Percentiles rank a stretch among this genome's conserved stretches.
phyloP scores from a whole-genome alignment of 2,329 filamentous ascomycete genomes.

The Geosmithia flava region DNA sequence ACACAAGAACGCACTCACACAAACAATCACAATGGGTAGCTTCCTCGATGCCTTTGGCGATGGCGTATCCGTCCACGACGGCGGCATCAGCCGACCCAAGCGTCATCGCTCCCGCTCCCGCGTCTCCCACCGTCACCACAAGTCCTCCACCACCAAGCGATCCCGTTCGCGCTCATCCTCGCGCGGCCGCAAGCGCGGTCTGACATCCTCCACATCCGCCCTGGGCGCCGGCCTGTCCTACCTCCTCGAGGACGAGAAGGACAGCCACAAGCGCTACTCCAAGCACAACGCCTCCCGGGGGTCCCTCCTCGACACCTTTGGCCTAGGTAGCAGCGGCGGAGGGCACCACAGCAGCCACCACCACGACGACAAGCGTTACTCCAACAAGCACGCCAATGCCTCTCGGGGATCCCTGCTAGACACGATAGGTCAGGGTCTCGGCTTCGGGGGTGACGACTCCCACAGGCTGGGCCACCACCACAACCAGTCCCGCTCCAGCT shows the following conservation, averaged over 20 bases:
- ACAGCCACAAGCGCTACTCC: slow-evolving; percentile 16
- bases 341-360: background rate
- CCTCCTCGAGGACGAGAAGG: slow-evolving; percentile 16
- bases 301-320: slow-evolving; percentile 26
- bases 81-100: slow-evolving; percentile 12
- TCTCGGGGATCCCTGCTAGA: too few relatives aligned
- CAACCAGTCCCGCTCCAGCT: slow-evolving; percentile 28
- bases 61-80: slow-evolving; percentile 16
- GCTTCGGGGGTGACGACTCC: background rate
- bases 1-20: background rate
- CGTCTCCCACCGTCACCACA: background rate
- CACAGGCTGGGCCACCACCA: slow-evolving; percentile 22
- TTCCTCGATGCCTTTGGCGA: slow-evolving; percentile 21
- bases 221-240: slow-evolving; percentile 18
- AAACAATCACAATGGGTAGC: slow-evolving; percentile 7
- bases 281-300: slow-evolving; percentile 26
- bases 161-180: slow-evolving; percentile 25
- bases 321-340: background rate
- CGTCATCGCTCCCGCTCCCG: slow-evolving; percentile 14
- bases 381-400: too few relatives aligned
- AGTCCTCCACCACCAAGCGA: slow-evolving; percentile 17
- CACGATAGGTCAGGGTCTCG: too few relatives aligned
- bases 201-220: slow-evolving; percentile 5
- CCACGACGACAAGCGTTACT: background rate
- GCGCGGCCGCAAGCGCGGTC: slow-evolving; percentile 9